These are phyloP conservation scores for Candida loeiensis DNA, from an alignment of 805 yeast species.

Conservation along the genomic window DNA sequence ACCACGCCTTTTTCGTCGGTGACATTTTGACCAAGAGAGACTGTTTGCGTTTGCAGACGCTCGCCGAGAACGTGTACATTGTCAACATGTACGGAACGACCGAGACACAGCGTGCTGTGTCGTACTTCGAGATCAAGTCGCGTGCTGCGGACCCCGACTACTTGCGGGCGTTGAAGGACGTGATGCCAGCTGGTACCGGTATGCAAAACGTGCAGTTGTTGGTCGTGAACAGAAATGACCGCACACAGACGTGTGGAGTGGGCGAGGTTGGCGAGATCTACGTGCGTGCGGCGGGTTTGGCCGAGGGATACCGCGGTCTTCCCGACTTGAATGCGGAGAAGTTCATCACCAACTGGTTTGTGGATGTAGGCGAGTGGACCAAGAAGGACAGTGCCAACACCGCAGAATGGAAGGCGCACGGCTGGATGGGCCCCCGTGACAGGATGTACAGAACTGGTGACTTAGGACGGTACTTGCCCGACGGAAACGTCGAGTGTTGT, in stretches of 20 bases:
- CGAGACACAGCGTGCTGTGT: slow-evolving; percentile 97
- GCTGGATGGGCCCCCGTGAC: slow-evolving; percentile 93
- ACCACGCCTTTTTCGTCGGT: slow-evolving; percentile 98
- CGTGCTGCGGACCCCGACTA: slow-evolving; percentile 65
- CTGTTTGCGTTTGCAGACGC: slow-evolving; percentile 84
- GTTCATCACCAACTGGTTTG: slow-evolving; percentile 90
- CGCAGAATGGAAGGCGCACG: slow-evolving; percentile 66
- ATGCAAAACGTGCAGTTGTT: slow-evolving; percentile 92
- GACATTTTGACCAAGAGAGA: slow-evolving; percentile 97
- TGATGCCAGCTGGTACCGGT: slow-evolving; percentile 98
- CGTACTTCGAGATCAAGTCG: slow-evolving; percentile 84
- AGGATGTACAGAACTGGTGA: slow-evolving; percentile 96
- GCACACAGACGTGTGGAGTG: slow-evolving; percentile 90
- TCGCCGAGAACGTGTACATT: slow-evolving; percentile 84
- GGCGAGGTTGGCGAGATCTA: slow-evolving; percentile 99
- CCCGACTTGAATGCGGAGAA: slow-evolving; percentile 87
- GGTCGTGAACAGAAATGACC: slow-evolving; percentile 87
- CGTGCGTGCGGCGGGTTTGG: slow-evolving; percentile 96
- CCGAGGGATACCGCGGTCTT: slow-evolving; percentile 91
- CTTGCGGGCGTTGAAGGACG: slow-evolving; percentile 82
- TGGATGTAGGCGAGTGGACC: slow-evolving; percentile 60
- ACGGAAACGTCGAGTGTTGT: slow-evolving; percentile 96
- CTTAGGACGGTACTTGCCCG: slow-evolving; percentile 92
- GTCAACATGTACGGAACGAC: slow-evolving; percentile 99
- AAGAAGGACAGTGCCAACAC: slow-evolving; percentile 48